Evolutionary conservation across 495 filamentous ascomycete species (phyloP), one percentile per base, ranked within the genome.

Genomic region (Chaetomium cochliodes): DNA sequence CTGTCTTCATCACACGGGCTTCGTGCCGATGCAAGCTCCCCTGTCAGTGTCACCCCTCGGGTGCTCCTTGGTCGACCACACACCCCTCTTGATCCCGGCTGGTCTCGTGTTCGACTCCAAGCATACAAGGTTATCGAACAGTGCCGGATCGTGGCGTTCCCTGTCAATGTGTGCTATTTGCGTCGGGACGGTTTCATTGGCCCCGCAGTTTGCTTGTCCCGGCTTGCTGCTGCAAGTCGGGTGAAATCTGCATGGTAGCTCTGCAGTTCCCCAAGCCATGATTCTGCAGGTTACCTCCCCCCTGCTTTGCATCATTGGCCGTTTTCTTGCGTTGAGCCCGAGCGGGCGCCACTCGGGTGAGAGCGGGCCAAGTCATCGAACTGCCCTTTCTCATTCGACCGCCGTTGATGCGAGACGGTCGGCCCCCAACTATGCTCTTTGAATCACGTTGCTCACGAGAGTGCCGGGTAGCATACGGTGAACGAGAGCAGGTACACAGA

Each of bases 121-220:
- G 20, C n/a, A 50, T 50, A 12, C 56, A 51, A 20, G 3, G 56
- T 41, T 0, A 37, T 49, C 20, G 47, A 37, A 3, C 30, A 52
- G 30, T 65, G 55, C 63, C 63, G 55, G 56, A 60, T 60, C 55
- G 63, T 60, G 63, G 56, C 63, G 60, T 54, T 30, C 49, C 13
- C n/a, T 49, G 42, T 55, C 50, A 60, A 65, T 3, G 6, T 20
- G 18, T 9, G 16, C 52, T 37, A 13, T 58, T 52, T 56, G 15
- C 6, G 55, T 20, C 23, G 28, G 33, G 30, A 26, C 15, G 0
- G 23, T 41, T 16, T 25, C n/a, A 58, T 59, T 58, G 55, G 56
- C 37, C 30, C 30, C 16, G 63, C 55, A n/a, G 20, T 16, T 50
- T 56, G 39, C 51, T 13, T n/a, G 37, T 18, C 30, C 39, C 37